phyloP scores from a whole-genome alignment of 2,329 filamentous ascomycete genomes.

The Colletotrichum agaves region DNA sequence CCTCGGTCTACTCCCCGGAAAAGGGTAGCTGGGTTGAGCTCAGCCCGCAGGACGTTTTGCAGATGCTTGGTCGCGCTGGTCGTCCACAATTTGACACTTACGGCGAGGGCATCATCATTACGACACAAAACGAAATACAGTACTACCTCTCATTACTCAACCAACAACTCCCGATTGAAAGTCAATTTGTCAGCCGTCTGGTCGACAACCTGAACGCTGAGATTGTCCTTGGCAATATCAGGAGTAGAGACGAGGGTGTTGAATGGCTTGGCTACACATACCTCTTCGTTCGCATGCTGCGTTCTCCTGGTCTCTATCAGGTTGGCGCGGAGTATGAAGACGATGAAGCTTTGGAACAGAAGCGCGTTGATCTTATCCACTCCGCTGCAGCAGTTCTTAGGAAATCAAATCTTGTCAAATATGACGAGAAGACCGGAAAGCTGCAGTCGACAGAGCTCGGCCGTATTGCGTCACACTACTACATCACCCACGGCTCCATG shows the following conservation, averaged over 20 bases:
- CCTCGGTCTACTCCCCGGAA: slow-evolving; percentile 96
- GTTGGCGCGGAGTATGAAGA: slow-evolving; percentile 96
- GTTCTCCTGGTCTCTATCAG: slow-evolving; percentile 93
- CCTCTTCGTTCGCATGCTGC: slow-evolving; percentile 96
- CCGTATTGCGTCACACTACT: slow-evolving; percentile 96
- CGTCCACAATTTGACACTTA: slow-evolving; percentile 97
- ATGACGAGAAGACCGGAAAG: slow-evolving; percentile 91
- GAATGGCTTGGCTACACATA: slow-evolving; percentile 99
- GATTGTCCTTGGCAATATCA: slow-evolving; percentile 91
- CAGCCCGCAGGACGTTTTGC: slow-evolving; percentile 95
- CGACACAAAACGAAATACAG: slow-evolving; percentile 91
- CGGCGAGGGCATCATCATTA: slow-evolving; percentile 98
- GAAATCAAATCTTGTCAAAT: slow-evolving; percentile 89
- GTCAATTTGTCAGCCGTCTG: slow-evolving; percentile 91
- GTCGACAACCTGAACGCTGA: slow-evolving; percentile 98
- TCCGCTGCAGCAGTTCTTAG: slow-evolving; percentile 90
- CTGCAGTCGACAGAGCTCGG: slow-evolving; percentile 94
- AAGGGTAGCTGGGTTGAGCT: slow-evolving; percentile 99
- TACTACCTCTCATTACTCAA: slow-evolving; percentile 98
- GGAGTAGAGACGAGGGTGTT: slow-evolving; percentile 93
- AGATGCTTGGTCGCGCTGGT: slow-evolving; percentile 98
- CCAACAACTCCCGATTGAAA: slow-evolving; percentile 96
- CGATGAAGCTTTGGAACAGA: slow-evolving; percentile 91
- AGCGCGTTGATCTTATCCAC: slow-evolving; percentile 96
- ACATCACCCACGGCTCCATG: slow-evolving; percentile 97